Evolutionary conservation across 176 grass and related monocot species (phyloP).

Genomic region (Oryza glumipatula): DNA sequence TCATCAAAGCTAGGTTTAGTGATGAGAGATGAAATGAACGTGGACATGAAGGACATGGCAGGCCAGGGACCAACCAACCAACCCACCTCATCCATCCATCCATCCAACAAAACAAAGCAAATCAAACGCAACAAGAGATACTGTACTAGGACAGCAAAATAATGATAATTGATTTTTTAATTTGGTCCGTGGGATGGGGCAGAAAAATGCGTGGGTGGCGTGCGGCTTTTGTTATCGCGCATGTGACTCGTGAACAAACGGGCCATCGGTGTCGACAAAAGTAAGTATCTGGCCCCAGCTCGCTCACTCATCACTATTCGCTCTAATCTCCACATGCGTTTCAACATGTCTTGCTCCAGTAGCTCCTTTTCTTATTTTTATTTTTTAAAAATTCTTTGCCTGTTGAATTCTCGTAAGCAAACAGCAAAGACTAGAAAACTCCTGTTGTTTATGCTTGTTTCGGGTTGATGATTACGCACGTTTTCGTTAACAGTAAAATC

Average conservation of each 20-base stretch:
- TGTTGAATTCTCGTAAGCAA: background rate
- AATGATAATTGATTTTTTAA: background rate
- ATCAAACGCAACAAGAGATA: background rate
- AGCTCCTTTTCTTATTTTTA: background rate
- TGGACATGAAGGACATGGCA: background rate
- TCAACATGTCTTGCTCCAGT: background rate
- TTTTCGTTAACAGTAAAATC: background rate
- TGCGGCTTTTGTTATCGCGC: constrained; percentile 41
- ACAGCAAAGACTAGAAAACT: background rate
- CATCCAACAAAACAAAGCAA: background rate
- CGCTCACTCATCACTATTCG: background rate
- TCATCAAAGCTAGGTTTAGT: background rate
- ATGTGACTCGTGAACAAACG: constrained; percentile 33
- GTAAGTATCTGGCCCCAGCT: background rate
- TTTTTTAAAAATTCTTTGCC: background rate
- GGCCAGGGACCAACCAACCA: background rate
- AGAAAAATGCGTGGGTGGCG: constrained; percentile 33
- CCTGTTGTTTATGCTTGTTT: background rate
- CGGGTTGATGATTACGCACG: background rate
- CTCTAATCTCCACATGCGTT: background rate
- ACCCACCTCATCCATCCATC: background rate
- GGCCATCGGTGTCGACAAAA: constrained; percentile 34
- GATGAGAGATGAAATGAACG: background rate
- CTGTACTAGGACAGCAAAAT: background rate
- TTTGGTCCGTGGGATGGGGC: background rate